Percentiles rank a stretch among this genome's conserved stretches.
Evolutionary conservation across 1,139 yeast genomes (phyloP).

Genomic region (Taphrina wiesneri): DNA sequence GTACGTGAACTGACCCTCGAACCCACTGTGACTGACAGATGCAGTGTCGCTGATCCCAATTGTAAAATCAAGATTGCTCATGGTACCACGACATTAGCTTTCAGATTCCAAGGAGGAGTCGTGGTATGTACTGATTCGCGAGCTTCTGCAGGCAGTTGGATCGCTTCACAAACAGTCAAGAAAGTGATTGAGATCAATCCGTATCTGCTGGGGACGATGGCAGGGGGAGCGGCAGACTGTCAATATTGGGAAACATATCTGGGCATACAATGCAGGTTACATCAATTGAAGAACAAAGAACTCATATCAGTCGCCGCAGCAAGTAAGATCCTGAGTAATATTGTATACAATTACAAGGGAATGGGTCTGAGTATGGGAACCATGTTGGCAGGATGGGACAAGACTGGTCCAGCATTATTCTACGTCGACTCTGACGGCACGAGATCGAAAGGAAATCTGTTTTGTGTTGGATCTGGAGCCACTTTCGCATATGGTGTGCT

Average conservation of each 20-base stretch:
- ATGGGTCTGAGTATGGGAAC: constrained; percentile 87
- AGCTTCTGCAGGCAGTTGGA: constrained; percentile 36
- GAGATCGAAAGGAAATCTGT: constrained; percentile 87
- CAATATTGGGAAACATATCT: constrained; percentile 99
- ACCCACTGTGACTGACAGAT: neutral
- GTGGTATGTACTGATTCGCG: constrained; percentile 45
- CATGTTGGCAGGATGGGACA: constrained; percentile 58
- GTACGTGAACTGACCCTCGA: neutral
- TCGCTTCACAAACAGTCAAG: constrained; percentile 96
- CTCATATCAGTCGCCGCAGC: constrained; percentile 97
- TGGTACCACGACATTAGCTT: constrained; percentile 97
- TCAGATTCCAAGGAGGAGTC: constrained; percentile 93
- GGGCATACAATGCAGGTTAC: constrained; percentile 93
- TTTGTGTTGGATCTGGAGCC: constrained; percentile 99
- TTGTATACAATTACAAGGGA: constrained; percentile 92
- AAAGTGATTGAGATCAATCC: constrained; percentile 97
- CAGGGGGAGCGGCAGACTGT: constrained; percentile 99
- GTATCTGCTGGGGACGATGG: constrained; percentile 88
- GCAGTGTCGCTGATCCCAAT: constrained; percentile 63
- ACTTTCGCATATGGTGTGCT: constrained; percentile 99
- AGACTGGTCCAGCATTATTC: constrained; percentile 92
- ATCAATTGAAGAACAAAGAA: constrained; percentile 90
- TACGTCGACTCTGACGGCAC: constrained; percentile 98
- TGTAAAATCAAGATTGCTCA: constrained; percentile 95
- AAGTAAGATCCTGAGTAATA: constrained; percentile 81